Evolutionary conservation across 148 eudicot species (phyloP), one percentile per base, ranked within the genome.

Genomic region (Cornus kousa): DNA sequence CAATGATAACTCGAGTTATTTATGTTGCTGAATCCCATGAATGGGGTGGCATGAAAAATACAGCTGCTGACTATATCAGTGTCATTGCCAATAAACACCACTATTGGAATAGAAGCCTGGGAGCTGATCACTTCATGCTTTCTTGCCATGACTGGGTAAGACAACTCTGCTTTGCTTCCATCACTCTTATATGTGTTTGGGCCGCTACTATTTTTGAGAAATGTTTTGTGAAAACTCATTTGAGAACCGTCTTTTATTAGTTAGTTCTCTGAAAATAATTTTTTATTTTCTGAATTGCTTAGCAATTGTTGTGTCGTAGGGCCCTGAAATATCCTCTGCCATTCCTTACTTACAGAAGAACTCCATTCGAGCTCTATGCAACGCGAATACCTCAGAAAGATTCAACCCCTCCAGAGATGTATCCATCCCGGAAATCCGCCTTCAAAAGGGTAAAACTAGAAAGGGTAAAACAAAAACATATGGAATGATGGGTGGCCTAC

Each of bases 311-410:
- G 37, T 35, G 37, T 35, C 3, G 43, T 77, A 87, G 89, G 89
- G 87, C 11, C 89, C 89, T 1, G 84, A 87, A 66, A 48, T 85
- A 28, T 80, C 89, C 11, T 48, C 72, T 10, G 73, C 84, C 0
- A 69, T 80, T 14, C 89, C 89, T 0, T 9, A 82, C 33, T 77
- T 87, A 1, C 72, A 72, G 78, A 77, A 82, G 35, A 82, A 85
- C 66, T 75, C 89, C 14, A 85, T 87, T 19, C 79, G 89, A 67
- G 89, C 84, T 6, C 69, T 87, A 17, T 87, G 89, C 66, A 87
- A 87, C 19, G 89, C 89, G 40, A 87, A 87, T 72, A 85, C 86
- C 67, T 85, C 89, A 5, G 89, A 87, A 33, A 9, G 53, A 14
- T 87, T 87, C 79, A 62, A 78, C 71, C 84, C 87, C 5, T 59